Evolutionary conservation across 1,284 basidiomycete genomes (phyloP).

Genomic region (Melampsora americana): DNA sequence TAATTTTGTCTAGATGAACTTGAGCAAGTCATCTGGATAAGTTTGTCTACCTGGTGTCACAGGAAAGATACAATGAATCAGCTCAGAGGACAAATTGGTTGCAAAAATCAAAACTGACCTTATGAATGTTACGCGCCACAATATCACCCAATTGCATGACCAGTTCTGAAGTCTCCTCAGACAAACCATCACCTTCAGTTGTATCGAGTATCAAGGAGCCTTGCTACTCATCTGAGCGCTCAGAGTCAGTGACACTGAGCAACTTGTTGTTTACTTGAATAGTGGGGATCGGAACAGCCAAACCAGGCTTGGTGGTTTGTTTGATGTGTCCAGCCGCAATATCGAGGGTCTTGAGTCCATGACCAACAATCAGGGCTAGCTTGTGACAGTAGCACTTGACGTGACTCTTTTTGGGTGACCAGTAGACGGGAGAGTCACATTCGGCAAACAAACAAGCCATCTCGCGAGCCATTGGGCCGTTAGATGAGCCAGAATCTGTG

Average conservation of each 20-base stretch:
- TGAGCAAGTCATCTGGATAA: no score
- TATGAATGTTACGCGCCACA: no score
- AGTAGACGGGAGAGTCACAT: not conserved
- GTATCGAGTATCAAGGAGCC: not conserved
- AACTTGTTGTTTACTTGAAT: not conserved
- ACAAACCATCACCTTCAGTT: not conserved
- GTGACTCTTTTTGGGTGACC: not conserved
- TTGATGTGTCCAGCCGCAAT: not conserved
- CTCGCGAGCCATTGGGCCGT: not conserved
- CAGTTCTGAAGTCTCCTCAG: not conserved
- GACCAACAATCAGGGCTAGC: conserved; percentile 2
- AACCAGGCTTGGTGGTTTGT: not conserved
- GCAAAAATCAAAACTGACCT: no score
- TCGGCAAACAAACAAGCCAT: not conserved
- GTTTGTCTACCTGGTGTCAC: no score
- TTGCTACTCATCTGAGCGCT: not conserved
- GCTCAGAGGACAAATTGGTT: no score
- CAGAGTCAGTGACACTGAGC: no score
- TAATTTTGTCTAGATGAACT: no score
- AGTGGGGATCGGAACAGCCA: no score
- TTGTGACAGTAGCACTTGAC: conserved; percentile 1
- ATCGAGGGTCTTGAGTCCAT: not conserved
- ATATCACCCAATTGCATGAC: no score
- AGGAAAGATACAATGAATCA: no score
- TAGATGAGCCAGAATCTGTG: not conserved